These are phyloP conservation scores for Neotropicomus parvogracilis DNA, from an alignment of 1,284 basidiomycete genomes.

Conservation along the genomic window DNA sequence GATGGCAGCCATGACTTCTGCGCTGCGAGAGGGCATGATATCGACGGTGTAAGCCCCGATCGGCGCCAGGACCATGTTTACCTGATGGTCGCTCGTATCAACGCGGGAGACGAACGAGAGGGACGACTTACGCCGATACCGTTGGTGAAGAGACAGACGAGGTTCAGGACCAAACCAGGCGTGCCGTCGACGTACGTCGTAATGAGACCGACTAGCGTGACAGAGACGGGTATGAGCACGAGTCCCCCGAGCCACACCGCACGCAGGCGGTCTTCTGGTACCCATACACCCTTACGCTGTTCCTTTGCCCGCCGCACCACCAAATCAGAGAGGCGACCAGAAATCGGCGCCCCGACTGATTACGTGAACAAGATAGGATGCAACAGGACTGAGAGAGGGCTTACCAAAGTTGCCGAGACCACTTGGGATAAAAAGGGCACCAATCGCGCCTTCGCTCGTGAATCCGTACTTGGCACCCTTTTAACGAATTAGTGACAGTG, in stretches of 20 bases:
- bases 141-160: conserved; percentile 46
- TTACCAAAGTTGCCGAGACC: conserved; percentile 60
- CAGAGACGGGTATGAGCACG: conserved; percentile 38
- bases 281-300: conserved; percentile 47
- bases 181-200: conserved; percentile 38
- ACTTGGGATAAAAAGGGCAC: conserved; percentile 55
- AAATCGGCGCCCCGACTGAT: conserved; percentile 50
- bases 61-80: conserved; percentile 47
- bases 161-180: conserved; percentile 39
- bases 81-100: conserved; percentile 26
- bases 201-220: conserved; percentile 20
- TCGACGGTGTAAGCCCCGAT: conserved; percentile 58
- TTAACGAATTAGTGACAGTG: background rate
- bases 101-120: background rate
- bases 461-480: conserved; percentile 60
- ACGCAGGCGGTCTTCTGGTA: conserved; percentile 60
- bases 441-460: conserved; percentile 54
- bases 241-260: conserved; percentile 46
- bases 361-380: background rate
- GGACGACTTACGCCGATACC: conserved; percentile 44
- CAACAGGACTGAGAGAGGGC: conserved; percentile 8
- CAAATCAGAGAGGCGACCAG: conserved; percentile 52
- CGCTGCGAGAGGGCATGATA: conserved; percentile 47
- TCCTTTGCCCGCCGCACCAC: conserved; percentile 45
- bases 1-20: conserved; percentile 49